These are phyloP conservation scores for Aegilops longissima DNA, from an alignment of 176 grass and related monocot genomes.

Conservation along the genomic window DNA sequence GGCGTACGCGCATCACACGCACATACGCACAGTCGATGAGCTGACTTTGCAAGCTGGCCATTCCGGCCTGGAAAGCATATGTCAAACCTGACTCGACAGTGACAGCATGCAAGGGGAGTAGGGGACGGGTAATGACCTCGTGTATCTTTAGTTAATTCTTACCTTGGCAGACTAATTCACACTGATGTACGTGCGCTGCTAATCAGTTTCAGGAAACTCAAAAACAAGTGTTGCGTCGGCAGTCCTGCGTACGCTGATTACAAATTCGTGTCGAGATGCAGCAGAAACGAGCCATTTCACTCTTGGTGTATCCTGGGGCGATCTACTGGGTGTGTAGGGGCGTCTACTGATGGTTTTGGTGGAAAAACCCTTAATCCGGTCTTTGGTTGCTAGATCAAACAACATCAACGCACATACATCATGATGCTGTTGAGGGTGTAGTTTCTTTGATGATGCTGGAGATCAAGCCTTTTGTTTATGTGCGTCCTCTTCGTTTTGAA, in stretches of 20 bases:
- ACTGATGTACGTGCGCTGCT: background rate
- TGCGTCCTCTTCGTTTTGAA: no score
- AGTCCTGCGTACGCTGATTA: no score
- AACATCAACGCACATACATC: background rate
- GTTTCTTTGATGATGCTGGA: background rate
- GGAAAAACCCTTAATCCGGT: no score
- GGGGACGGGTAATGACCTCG: background rate
- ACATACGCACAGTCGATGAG: background rate
- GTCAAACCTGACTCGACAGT: background rate
- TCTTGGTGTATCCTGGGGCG: no score
- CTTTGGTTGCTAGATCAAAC: no score
- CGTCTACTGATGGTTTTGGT: no score
- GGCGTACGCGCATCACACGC: background rate
- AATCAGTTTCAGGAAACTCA: background rate
- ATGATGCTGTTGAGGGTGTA: background rate
- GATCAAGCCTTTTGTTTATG: no score
- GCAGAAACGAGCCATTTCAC: background rate
- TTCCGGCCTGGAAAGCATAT: background rate
- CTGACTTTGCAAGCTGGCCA: conserved; percentile 1
- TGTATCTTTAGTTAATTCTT: background rate
- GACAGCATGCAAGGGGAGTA: background rate
- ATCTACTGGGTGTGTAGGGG: no score
- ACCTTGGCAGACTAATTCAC: background rate
- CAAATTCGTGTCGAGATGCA: no score
- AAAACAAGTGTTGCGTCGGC: no score